These are phyloP conservation scores for Phytophthora tubulina DNA, from an alignment of 352 stramenopile species.

Conservation along the genomic window DNA sequence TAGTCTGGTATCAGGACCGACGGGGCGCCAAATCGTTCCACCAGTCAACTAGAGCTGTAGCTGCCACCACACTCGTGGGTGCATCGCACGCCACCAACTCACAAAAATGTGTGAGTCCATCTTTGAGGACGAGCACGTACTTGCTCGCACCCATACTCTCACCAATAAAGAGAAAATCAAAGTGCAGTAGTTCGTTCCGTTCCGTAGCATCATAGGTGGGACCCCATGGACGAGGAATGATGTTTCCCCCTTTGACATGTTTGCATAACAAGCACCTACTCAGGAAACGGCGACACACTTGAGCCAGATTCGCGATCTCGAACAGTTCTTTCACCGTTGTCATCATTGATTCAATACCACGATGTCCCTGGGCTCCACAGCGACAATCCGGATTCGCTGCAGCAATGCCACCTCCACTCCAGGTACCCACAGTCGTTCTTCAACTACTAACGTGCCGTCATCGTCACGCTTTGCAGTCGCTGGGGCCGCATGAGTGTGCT, in stretches of 20 bases:
- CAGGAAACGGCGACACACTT: not conserved
- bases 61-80: not conserved
- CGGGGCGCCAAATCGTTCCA: not conserved
- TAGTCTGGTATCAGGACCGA: not conserved
- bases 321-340: no score
- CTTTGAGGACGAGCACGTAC: not conserved
- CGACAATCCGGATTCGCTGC: not conserved
- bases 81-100: not conserved
- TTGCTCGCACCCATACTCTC: not conserved
- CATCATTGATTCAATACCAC: no score
- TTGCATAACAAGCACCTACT: not conserved
- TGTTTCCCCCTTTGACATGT: not conserved
- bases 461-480: not conserved
- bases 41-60: not conserved
- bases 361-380: not conserved
- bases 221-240: not conserved
- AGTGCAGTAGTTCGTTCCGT: no score
- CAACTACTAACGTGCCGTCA: not conserved
- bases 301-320: no score
- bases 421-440: not conserved
- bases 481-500: not conserved
- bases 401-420: not conserved
- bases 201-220: no score
- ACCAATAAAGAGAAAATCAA: not conserved
- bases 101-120: not conserved